Conservation (phyloP, 768 basidiomycete genomes). For the Podaxis sp. region DNA sequence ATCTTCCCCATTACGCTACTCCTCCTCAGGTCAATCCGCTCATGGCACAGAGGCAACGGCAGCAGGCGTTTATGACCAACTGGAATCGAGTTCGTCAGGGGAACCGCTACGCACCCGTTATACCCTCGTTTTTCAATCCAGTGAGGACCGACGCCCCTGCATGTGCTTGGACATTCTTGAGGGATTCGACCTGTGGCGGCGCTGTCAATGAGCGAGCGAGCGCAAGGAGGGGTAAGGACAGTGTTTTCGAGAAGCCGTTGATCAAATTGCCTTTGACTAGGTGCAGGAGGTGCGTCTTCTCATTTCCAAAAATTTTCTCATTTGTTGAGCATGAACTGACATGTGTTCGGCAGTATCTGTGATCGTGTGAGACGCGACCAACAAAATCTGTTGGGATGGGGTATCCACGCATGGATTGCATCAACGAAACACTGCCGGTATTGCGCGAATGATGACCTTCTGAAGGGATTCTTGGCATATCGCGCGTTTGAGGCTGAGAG, state of each 20-base stretch:
- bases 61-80: slow-evolving; percentile 9
- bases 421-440: slow-evolving; percentile 12
- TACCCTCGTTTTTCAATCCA: slow-evolving; percentile 15
- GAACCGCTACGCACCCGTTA: slow-evolving; percentile 8
- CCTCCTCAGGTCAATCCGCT: background rate
- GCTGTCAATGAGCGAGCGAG: background rate
- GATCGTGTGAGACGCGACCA: slow-evolving; percentile 11
- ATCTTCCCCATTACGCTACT: background rate
- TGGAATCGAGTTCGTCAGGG: slow-evolving; percentile 8
- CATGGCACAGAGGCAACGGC: slow-evolving; percentile 2
- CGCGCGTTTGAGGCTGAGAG: slow-evolving; percentile 6
- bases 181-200: slow-evolving; percentile 1
- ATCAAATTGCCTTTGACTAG: slow-evolving; percentile 10
- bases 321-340: background rate
- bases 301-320: background rate
- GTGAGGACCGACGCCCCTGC: background rate
- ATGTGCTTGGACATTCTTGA: slow-evolving; percentile 11
- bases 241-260: slow-evolving; percentile 10
- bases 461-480: slow-evolving; percentile 4
- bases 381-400: slow-evolving; percentile 8
- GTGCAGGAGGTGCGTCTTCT: slow-evolving; percentile 9
- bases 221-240: slow-evolving; percentile 2
- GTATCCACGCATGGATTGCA: slow-evolving; percentile 10
- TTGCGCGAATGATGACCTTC: background rate
- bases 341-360: slow-evolving; percentile 3